A percentile compares a stretch with the other conserved stretches of the same genome.
Evolutionary conservation across 2,329 filamentous ascomycete genomes (phyloP).

Genomic region (Fusarium algeriense): DNA sequence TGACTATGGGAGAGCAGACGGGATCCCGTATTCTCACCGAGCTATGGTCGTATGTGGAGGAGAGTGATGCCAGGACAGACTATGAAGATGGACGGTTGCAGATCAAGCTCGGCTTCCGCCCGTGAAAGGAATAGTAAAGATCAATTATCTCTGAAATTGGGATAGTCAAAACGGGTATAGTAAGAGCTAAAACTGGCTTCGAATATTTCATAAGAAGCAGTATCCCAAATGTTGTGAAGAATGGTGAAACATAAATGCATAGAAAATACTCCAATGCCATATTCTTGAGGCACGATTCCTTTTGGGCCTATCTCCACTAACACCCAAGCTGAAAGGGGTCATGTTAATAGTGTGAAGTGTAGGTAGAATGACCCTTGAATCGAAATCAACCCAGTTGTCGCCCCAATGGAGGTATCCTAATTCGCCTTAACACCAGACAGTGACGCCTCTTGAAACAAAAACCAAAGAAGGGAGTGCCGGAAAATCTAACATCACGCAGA

Average conservation of each 20-base stretch:
- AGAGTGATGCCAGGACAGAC: background rate
- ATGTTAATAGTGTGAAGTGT: background rate
- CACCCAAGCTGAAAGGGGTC: background rate
- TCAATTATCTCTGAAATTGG: too few relatives aligned
- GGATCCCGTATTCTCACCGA: slow-evolving; percentile 24
- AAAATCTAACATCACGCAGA: background rate
- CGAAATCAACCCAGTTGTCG: slow-evolving; percentile 1
- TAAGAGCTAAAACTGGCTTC: background rate
- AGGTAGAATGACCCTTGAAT: background rate
- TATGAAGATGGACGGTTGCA: background rate
- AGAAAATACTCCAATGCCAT: background rate
- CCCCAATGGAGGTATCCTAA: slow-evolving; percentile 17
- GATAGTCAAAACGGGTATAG: background rate
- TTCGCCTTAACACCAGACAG: slow-evolving; percentile 40
- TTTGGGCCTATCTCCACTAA: background rate
- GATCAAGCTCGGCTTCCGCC: background rate
- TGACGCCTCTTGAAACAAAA: slow-evolving; percentile 16
- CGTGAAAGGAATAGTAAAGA: background rate
- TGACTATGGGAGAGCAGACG: slow-evolving; percentile 22
- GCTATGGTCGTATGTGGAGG: slow-evolving; percentile 19
- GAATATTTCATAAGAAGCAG: background rate
- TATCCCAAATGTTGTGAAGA: background rate
- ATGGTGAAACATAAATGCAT: background rate
- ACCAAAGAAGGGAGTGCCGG: background rate
- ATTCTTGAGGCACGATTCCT: background rate